Conservation (phyloP, 345 rosid genomes). For the Lenwebbia sp. region DNA sequence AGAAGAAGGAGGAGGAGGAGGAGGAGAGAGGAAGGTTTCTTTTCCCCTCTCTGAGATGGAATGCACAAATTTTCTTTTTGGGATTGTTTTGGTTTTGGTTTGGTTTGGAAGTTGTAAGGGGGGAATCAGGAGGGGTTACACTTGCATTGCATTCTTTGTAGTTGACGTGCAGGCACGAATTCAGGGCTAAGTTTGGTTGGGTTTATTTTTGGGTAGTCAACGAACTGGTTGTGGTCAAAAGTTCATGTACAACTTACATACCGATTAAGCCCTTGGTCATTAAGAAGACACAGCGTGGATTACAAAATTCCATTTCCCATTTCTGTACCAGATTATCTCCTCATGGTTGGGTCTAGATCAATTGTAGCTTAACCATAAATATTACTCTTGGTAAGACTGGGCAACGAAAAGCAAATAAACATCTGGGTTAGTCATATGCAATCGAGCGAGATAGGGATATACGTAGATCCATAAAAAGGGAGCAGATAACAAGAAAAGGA, state of each 20-base stretch:
- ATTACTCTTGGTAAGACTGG: background rate
- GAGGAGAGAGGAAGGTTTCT: background rate
- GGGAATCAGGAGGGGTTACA: background rate
- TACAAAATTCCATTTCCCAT: background rate
- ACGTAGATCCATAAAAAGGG: background rate
- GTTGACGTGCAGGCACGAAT: slow-evolving; percentile 60
- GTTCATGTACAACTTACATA: background rate
- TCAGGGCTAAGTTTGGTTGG: slow-evolving; percentile 1
- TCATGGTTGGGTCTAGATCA: background rate
- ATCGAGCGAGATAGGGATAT: background rate
- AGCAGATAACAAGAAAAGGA: background rate
- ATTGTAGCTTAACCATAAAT: background rate
- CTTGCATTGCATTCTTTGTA: slow-evolving; percentile 10
- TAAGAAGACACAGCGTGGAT: background rate
- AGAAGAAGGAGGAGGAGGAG: background rate
- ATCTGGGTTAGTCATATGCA: background rate
- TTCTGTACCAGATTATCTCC: background rate
- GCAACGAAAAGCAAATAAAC: background rate
- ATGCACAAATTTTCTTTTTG: background rate
- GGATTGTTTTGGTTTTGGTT: background rate
- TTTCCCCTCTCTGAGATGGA: slow-evolving; percentile 9
- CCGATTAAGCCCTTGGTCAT: background rate
- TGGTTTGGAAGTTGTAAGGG: background rate
- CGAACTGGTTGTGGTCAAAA: background rate
- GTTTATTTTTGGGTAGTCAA: background rate